A percentile compares a stretch with the other conserved stretches of the same genome.
Conservation (phyloP, 2,329 filamentous ascomycete genomes). For the Xylaria sp. region DNA sequence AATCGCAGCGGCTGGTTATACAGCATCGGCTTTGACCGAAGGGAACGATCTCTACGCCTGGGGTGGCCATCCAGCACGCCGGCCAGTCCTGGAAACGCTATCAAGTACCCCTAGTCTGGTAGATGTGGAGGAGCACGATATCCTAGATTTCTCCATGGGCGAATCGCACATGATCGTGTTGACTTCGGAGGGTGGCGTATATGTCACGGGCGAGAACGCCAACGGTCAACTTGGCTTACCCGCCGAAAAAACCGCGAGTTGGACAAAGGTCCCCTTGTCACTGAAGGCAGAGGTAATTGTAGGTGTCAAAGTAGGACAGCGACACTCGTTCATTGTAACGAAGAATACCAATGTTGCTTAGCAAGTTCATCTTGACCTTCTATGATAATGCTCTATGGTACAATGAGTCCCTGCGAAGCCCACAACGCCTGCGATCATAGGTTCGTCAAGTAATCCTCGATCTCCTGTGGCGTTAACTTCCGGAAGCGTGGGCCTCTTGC, state of each 20-base stretch:
- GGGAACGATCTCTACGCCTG: constrained; percentile 57
- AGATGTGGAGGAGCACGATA: constrained; percentile 45
- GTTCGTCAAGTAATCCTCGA: constrained; percentile 99
- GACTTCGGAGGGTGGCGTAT: constrained; percentile 45
- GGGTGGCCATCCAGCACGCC: constrained; percentile 43
- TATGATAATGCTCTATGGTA: constrained; percentile 45
- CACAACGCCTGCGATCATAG: constrained; percentile 54
- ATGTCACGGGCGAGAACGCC: constrained; percentile 50
- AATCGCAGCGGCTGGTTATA: constrained; percentile 52
- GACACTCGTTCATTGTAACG: constrained; percentile 46
- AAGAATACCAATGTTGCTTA: constrained; percentile 22
- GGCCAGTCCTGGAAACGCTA: constrained; percentile 31
- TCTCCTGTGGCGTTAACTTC: constrained; percentile 94
- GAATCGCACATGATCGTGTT: constrained; percentile 54
- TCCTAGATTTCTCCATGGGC: constrained; percentile 54
- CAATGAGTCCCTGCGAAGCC: constrained; percentile 32
- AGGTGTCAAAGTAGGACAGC: constrained; percentile 45
- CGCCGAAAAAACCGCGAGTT: constrained; percentile 25
- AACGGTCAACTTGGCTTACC: constrained; percentile 56
- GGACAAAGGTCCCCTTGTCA: constrained; percentile 35
- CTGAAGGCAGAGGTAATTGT: constrained; percentile 30
- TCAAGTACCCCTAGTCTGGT: constrained; percentile 39
- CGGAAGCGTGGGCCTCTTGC: constrained; percentile 82
- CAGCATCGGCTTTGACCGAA: constrained; percentile 52
- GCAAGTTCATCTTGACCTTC: constrained; percentile 34